Conservation (phyloP, 108 stramenopile genomes). For the Seminavis robusta region DNA sequence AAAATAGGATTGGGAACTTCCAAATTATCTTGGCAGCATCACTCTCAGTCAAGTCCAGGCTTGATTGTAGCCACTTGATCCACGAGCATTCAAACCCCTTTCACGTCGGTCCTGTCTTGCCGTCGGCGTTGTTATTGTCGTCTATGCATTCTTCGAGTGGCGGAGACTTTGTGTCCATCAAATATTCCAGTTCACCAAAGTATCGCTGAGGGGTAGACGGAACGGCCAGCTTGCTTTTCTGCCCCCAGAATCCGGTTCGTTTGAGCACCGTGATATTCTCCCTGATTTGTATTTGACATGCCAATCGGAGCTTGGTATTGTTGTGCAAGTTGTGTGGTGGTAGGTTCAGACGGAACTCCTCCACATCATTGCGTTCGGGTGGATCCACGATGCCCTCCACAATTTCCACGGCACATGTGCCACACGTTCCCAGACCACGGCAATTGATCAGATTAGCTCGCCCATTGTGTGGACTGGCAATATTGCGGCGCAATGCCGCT, state of each 20-base stretch:
- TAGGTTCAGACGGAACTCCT: slow-evolving; percentile 44
- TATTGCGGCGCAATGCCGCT: slow-evolving; percentile 34
- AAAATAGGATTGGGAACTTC: neutral
- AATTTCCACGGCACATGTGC: slow-evolving; percentile 68
- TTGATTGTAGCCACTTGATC: neutral
- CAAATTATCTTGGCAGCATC: neutral
- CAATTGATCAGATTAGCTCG: slow-evolving; percentile 58
- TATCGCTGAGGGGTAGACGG: slow-evolving; percentile 15
- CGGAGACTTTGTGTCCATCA: slow-evolving; percentile 53
- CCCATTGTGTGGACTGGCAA: slow-evolving; percentile 58
- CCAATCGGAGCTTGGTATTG: slow-evolving; percentile 36
- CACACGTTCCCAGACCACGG: slow-evolving; percentile 65
- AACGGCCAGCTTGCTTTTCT: slow-evolving; percentile 15
- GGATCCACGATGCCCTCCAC: slow-evolving; percentile 24
- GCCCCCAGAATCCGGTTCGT: slow-evolving; percentile 65
- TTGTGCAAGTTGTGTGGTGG: slow-evolving; percentile 46
- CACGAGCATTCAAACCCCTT: too few species aligned
- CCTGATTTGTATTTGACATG: slow-evolving; percentile 53
- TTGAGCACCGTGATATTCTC: slow-evolving; percentile 48
- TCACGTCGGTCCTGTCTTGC: too few species aligned
- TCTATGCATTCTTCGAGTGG: too few species aligned
- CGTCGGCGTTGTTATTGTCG: too few species aligned
- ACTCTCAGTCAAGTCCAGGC: neutral
- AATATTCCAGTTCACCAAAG: slow-evolving; percentile 61
- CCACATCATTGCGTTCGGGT: slow-evolving; percentile 27